Percentiles rank a stretch among this genome's conserved stretches.
Evolutionary conservation across 1,284 basidiomycete species (phyloP).

Genomic region (Moniliophthora roreri): DNA sequence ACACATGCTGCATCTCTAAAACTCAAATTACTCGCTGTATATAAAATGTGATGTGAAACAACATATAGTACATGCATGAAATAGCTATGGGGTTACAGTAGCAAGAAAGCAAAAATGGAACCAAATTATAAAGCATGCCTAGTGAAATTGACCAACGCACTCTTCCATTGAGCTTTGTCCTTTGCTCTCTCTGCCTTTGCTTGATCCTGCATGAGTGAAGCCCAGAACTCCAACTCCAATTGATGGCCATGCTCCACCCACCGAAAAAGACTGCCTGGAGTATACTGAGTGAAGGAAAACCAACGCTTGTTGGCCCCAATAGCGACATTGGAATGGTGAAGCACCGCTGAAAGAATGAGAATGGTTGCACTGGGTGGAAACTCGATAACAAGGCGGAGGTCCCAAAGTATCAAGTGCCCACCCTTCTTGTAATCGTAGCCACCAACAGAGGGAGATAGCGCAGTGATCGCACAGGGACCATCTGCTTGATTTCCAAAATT

Average conservation of each 20-base stretch:
- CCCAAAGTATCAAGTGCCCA: slow-evolving; percentile 14
- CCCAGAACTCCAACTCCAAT: too few relatives aligned
- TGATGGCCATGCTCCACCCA: not conserved
- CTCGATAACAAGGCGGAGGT: slow-evolving; percentile 3
- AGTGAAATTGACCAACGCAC: too few relatives aligned
- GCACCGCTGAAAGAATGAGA: slow-evolving; percentile 7
- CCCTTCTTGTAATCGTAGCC: slow-evolving; percentile 18
- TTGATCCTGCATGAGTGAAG: not conserved
- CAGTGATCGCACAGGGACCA: slow-evolving; percentile 8
- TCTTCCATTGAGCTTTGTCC: not conserved
- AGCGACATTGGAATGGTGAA: slow-evolving; percentile 7
- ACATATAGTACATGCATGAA: too few relatives aligned
- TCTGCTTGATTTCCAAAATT: slow-evolving; percentile 6
- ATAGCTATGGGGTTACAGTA: too few relatives aligned
- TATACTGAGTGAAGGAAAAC: slow-evolving; percentile 11
- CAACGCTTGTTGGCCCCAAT: slow-evolving; percentile 2
- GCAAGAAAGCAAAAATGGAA: too few relatives aligned
- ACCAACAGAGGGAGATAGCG: slow-evolving; percentile 14
- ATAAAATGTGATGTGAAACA: too few relatives aligned
- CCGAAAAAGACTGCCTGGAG: slow-evolving; percentile 7
- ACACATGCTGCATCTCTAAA: too few relatives aligned
- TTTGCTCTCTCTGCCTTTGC: not conserved
- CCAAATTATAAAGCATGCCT: too few relatives aligned
- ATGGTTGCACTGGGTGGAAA: slow-evolving; percentile 9
- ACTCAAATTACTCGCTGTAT: too few relatives aligned